A percentile compares a stretch with the other conserved stretches of the same genome.
These are phyloP conservation scores for Coemansia sp. DNA, from an alignment of 192 early-diverging fungal genomes.

Conservation along the genomic window DNA sequence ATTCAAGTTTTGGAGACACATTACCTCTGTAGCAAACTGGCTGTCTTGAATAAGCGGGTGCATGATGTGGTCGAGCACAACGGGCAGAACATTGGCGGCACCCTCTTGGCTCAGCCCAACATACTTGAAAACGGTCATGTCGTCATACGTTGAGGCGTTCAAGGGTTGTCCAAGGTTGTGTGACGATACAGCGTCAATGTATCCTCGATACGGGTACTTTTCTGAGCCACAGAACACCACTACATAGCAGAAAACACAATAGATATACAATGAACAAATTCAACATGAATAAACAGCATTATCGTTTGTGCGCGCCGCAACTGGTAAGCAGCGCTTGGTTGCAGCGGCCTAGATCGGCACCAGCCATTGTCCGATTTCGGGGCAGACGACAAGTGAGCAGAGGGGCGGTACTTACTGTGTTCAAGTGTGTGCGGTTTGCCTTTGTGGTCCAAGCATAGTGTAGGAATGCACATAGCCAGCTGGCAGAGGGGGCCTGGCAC, in stretches of 20 bases:
- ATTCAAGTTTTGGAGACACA: constrained; percentile 7
- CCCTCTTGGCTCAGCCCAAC: constrained; percentile 69
- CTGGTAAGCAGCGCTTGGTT: neutral
- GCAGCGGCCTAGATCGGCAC: neutral
- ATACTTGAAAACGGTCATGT: constrained; percentile 76
- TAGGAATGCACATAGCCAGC: constrained; percentile 72
- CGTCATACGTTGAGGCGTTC: constrained; percentile 64
- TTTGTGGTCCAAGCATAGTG: constrained; percentile 65
- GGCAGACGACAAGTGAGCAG: constrained; percentile 10
- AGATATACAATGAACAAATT: neutral
- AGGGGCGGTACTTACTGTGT: constrained; percentile 50
- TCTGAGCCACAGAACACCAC: constrained; percentile 85
- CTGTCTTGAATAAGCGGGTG: constrained; percentile 70
- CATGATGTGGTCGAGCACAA: constrained; percentile 81
- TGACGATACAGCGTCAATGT: constrained; percentile 72
- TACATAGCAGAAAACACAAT: constrained; percentile 30
- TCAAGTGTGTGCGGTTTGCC: constrained; percentile 87
- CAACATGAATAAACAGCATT: constrained; percentile 3
- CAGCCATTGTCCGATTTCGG: constrained; percentile 13
- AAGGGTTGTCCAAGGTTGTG: constrained; percentile 74
- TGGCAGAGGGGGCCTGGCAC: constrained; percentile 71
- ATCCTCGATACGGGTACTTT: constrained; percentile 69
- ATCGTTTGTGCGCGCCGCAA: constrained; percentile 2
- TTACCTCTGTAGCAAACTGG: constrained; percentile 81
- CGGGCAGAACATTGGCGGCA: constrained; percentile 72